These are phyloP conservation scores for Coemansia sp. DNA, from an alignment of 192 early-diverging fungal genomes.

Conservation along the genomic window DNA sequence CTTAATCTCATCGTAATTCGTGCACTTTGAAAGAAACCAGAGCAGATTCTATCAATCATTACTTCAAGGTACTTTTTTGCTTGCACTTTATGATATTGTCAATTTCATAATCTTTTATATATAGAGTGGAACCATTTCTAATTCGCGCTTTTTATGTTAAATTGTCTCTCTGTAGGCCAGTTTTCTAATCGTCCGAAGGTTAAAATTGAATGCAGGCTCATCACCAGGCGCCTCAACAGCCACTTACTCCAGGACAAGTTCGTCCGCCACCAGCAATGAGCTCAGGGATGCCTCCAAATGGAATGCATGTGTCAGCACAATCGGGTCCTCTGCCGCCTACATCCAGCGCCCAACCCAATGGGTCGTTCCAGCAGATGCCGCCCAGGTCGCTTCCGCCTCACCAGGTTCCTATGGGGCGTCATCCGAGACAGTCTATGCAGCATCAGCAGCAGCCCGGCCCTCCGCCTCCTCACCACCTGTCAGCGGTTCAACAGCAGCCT, in stretches of 20 bases:
- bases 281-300: slow-evolving; percentile 38
- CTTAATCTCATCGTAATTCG: not conserved
- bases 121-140: not conserved
- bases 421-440: slow-evolving; percentile 27
- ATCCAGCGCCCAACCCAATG: slow-evolving; percentile 29
- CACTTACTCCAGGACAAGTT: slow-evolving; percentile 37
- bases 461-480: slow-evolving; percentile 19
- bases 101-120: not conserved
- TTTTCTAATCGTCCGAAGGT: not conserved
- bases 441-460: slow-evolving; percentile 13
- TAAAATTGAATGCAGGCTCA: slow-evolving; percentile 42
- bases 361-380: slow-evolving; percentile 32
- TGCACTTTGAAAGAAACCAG: not conserved
- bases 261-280: slow-evolving; percentile 35
- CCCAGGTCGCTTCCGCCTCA: slow-evolving; percentile 18
- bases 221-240: slow-evolving; percentile 45
- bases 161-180: not conserved
- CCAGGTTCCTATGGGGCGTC: slow-evolving; percentile 32
- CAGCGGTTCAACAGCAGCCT: slow-evolving; percentile 7
- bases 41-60: not conserved
- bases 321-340: slow-evolving; percentile 29
- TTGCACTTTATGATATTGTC: not conserved
- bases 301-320: slow-evolving; percentile 34
- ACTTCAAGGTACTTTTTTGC: not conserved
- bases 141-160: not conserved